Base-by-base conservation (phyloP, 768 basidiomycete genomes). In the Kwoniella dendrophila region DNA sequence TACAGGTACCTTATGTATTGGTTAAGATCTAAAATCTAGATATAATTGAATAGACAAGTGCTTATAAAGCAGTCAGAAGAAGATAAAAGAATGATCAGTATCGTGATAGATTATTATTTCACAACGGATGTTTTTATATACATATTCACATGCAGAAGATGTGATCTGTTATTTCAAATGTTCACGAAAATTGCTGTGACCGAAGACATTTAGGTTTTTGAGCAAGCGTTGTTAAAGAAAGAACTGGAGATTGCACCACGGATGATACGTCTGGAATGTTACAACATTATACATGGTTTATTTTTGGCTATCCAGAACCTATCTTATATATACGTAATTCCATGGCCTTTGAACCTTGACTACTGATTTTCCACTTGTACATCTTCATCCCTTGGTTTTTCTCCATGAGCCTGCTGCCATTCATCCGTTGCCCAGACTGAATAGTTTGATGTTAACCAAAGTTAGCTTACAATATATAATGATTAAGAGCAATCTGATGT, bases 381-480 rank as follows among this genome's bases (percentile, higher is more conserved):
- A 24, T 27, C 48, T 68, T 87, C 83, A 12, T 85, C 84, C 89
- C 80, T 11, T 45, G 52, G 89, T 72, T 92, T 90, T 2, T 88
- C 87, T 20, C 62, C 62, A 77, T 94, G 82, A 71, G 88, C 83
- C 77, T 86, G 82, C 30, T 95, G 81, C 93, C 93, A 97, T 64
- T 96, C 92, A 79, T 97, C 94, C 0, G 90, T 88, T 74, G 93
- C 90, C 94, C 94, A 97, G 67, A 97, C 93, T 95, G 72, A 41
- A 12, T 22, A 41, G 24, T 59, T 62, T 43, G 6, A 59, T 63
- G n/a, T 54, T 63, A 43, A 26, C 10, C 3, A 27, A 18, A 51
- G 24, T 34, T 47, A 33, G 40, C 12, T n/a, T n/a, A n/a, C n/a
- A n/a, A n/a, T 3, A 16, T 32, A 16, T 2, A 32, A 27, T 14